Conservation (phyloP, 208 protist genomes). For the Phytomonas francai region DNA sequence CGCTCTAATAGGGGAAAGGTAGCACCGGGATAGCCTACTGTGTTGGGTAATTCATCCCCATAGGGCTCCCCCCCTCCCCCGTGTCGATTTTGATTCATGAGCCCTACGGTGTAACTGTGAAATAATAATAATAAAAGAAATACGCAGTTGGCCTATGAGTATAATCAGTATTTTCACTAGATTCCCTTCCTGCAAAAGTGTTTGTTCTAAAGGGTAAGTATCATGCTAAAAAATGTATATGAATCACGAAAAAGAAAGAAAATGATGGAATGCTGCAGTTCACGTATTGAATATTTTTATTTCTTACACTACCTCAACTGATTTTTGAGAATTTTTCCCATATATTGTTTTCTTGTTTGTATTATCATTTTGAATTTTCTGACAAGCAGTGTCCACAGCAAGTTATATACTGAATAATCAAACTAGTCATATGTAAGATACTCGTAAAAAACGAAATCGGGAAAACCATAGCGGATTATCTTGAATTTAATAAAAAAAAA, state of each 20-base stretch:
- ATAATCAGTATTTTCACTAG: neutral
- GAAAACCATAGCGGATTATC: neutral
- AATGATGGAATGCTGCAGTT: neutral
- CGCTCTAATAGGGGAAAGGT: neutral
- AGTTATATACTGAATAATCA: neutral
- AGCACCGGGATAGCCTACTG: neutral
- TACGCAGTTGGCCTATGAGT: neutral
- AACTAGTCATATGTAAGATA: neutral
- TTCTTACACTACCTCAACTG: neutral
- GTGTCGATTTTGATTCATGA: neutral
- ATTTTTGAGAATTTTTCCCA: neutral
- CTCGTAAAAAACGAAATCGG: constrained; percentile 5
- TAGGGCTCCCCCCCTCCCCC: neutral
- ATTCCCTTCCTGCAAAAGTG: neutral
- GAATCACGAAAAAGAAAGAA: neutral
- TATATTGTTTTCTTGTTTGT: neutral
- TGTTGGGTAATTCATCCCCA: neutral
- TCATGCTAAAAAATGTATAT: neutral
- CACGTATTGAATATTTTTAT: neutral
- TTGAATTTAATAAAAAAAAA: neutral
- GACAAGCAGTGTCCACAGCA: neutral
- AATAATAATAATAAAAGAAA: neutral
- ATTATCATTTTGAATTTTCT: neutral
- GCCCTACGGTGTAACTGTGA: neutral
- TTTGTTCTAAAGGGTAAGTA: neutral